A percentile compares a stretch with the other conserved stretches of the same genome.
phyloP scores from a whole-genome alignment of 2,329 filamentous ascomycete genomes.

The Epichloe elymi region DNA sequence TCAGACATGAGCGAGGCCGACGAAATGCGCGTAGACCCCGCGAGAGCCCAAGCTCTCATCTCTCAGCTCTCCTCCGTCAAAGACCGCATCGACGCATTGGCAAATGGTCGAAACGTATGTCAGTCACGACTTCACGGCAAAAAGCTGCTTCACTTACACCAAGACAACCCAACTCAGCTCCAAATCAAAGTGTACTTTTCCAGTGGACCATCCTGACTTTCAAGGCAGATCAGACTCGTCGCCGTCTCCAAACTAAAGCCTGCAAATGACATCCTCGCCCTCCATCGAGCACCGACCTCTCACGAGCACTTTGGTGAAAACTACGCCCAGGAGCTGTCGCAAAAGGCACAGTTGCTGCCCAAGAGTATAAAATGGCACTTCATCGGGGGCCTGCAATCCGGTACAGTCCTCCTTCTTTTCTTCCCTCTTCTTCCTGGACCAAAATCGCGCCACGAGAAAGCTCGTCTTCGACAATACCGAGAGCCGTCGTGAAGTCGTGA shows the following conservation, averaged over 20 bases:
- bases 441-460: too few relatives aligned
- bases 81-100: constrained; percentile 40
- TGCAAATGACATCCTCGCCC: constrained; percentile 74
- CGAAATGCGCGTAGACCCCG: constrained; percentile 49
- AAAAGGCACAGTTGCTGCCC: constrained; percentile 75
- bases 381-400: constrained; percentile 82
- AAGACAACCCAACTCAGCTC: background rate
- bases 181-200: background rate
- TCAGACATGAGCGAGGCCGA: constrained; percentile 29
- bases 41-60: constrained; percentile 48
- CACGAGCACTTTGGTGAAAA: constrained; percentile 91
- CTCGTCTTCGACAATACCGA: too few relatives aligned
- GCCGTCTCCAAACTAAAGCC: constrained; percentile 96
- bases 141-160: background rate
- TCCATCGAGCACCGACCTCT: constrained; percentile 48
- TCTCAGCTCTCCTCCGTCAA: constrained; percentile 49
- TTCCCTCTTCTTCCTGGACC: too few relatives aligned
- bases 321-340: constrained; percentile 77
- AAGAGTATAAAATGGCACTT: constrained; percentile 81
- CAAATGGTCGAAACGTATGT: constrained; percentile 41
- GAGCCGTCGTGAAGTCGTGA: background rate
- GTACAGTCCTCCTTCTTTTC: constrained; percentile 20
- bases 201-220: background rate
- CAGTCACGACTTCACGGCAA: too few relatives aligned
- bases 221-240: constrained; percentile 60